Conservation (phyloP, 78 protist genomes). For the Reticulomyxa filosa region DNA sequence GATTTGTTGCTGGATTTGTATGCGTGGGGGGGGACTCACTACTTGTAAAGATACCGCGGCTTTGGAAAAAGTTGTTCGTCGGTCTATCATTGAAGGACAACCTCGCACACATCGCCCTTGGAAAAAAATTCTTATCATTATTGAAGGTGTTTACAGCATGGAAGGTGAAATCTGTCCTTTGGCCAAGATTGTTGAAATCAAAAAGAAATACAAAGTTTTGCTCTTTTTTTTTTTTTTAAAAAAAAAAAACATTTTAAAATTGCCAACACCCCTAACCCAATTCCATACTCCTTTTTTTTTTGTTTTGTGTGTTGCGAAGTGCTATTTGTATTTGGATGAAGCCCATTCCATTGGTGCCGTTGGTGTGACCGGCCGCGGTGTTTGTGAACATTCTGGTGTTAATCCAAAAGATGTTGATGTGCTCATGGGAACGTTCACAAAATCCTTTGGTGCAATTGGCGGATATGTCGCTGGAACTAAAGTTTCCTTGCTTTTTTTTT, state of each 20-base stretch:
- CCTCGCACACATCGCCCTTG: conserved; percentile 72
- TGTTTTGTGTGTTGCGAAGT: too few relatives aligned
- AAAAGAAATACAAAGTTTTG: conserved; percentile 76
- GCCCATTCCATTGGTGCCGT: conserved; percentile 97
- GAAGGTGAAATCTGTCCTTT: conserved; percentile 76
- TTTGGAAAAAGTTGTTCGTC: too few relatives aligned
- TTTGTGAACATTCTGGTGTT: conserved; percentile 57
- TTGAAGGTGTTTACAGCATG: conserved; percentile 90
- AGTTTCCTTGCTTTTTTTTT: too few relatives aligned
- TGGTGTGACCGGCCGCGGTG: conserved; percentile 81
- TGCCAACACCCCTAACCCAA: conserved; percentile 7
- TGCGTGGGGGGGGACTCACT: too few relatives aligned
- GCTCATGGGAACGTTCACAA: conserved; percentile 98
- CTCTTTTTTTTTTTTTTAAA: too few relatives aligned
- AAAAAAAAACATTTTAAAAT: too few relatives aligned
- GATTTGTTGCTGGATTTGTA: too few relatives aligned
- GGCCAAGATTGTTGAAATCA: conserved; percentile 47
- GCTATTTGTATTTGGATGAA: conserved; percentile 86
- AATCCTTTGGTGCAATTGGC: conserved; percentile 75
- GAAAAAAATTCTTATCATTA: conserved; percentile 68
- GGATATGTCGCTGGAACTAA: too few relatives aligned
- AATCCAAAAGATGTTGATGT: conserved; percentile 38
- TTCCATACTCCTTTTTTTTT: too few relatives aligned
- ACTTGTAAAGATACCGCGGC: too few relatives aligned
- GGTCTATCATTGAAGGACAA: conserved; percentile 56